These are phyloP conservation scores for Isatis tinctoria DNA, from an alignment of 345 rosid genomes.

Conservation along the genomic window DNA sequence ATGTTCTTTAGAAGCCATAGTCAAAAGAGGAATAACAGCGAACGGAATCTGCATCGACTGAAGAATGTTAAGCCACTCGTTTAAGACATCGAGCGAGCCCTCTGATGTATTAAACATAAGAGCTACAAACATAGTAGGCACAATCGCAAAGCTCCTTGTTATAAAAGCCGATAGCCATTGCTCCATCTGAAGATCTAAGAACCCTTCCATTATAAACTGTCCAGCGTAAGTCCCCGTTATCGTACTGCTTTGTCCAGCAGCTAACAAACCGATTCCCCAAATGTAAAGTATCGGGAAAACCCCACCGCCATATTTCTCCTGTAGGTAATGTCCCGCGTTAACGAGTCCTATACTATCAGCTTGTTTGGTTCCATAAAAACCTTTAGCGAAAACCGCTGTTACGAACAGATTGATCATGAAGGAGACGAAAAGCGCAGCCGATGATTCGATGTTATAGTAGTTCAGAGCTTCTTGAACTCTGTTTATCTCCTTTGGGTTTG, in stretches of 20 bases:
- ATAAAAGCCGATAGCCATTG: conserved; percentile 88
- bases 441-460: conserved; percentile 79
- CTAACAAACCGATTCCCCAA: conserved; percentile 90
- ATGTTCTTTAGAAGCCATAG: conserved; percentile 77
- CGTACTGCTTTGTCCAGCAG: conserved; percentile 97
- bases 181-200: conserved; percentile 76
- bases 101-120: conserved; percentile 67
- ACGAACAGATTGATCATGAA: conserved; percentile 81
- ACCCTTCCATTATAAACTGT: conserved; percentile 96
- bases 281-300: conserved; percentile 77
- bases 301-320: conserved; percentile 84
- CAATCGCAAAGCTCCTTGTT: conserved; percentile 80
- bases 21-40: conserved; percentile 86
- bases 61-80: conserved; percentile 93
- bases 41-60: conserved; percentile 95
- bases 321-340: conserved; percentile 79
- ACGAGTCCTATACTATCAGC: conserved; percentile 71
- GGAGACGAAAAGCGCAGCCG: conserved; percentile 63
- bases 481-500: conserved; percentile 60
- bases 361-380: conserved; percentile 68
- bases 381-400: conserved; percentile 93
- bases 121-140: conserved; percentile 85
- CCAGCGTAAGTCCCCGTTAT: conserved; percentile 96
- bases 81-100: conserved; percentile 70
- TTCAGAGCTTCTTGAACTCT: conserved; percentile 78